Base-by-base conservation (phyloP, 1,284 basidiomycete genomes). In the Inonotus hispidus region DNA sequence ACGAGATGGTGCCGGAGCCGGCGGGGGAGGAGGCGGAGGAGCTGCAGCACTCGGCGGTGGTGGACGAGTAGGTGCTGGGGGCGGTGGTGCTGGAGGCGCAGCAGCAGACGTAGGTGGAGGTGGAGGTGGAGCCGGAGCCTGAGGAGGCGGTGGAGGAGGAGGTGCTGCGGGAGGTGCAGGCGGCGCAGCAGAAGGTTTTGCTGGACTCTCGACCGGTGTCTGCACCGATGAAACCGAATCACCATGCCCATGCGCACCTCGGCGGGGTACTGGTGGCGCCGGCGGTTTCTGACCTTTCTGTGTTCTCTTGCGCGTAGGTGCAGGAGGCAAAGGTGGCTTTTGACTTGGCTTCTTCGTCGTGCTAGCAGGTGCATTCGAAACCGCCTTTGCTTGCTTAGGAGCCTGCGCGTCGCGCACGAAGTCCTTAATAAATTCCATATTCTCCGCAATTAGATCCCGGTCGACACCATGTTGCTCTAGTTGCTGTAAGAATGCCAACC, bases 401-500 rank as follows among this genome's bases (percentile, higher is more conserved):
- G 53, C 71, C 69, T 80, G 82, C 70, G 72, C 83, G 69, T 88
- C 75, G 32, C 85, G 80, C 21, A 95, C 84, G 70, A 88, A 98
- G 66, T 89, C 82, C 67, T 90, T 89, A 75, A 98, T 96, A 71
- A 94, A 98, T 64, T 92, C 88, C 78, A 90, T 87, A 71, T 97
- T 91, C 64, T 89, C 79, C 66, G 79, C 77, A 45, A 93, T 85
- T 45, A 88, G 74, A 38, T 79, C 76, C 25, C 73, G 74, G 49
- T 84, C 82, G 59, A 96, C 73, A 2, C 95, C 95, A 39, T 84
- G 81, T 35, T 77, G 77, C 63, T 88, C 82, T 3, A 98, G 80
- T 67, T 87, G 81, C 25, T 79, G 81, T 1, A 98, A 80, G 60
- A 98, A 76, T 0, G 86, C 79, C 61, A 87, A 81, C 96, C 96